These are phyloP conservation scores for Crassisporium funariophilum DNA, from an alignment of 768 basidiomycete genomes.

Conservation along the genomic window DNA sequence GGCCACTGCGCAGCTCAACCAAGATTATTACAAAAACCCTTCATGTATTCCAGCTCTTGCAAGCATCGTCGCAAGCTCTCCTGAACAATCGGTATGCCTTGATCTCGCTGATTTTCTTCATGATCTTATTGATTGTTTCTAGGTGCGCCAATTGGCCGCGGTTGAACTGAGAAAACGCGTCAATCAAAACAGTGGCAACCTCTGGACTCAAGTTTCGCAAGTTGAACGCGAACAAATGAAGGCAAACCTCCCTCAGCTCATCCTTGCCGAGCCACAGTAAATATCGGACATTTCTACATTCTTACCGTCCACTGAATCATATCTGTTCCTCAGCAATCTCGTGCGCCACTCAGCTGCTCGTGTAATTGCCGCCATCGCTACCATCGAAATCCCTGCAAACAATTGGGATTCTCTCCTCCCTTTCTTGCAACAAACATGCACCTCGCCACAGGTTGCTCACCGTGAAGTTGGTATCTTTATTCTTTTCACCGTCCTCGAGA, in stretches of 20 bases:
- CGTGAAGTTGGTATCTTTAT: slow-evolving; percentile 94
- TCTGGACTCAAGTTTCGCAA: slow-evolving; percentile 77
- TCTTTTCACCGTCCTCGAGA: slow-evolving; percentile 89
- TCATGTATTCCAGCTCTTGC: slow-evolving; percentile 90
- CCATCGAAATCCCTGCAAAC: slow-evolving; percentile 77
- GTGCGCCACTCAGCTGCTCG: slow-evolving; percentile 93
- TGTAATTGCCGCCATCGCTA: slow-evolving; percentile 90
- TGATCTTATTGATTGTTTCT: slow-evolving; percentile 10
- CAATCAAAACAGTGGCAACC: slow-evolving; percentile 69
- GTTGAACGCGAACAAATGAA: slow-evolving; percentile 83
- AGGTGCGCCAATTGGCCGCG: slow-evolving; percentile 97
- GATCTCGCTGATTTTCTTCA: slow-evolving; percentile 9
- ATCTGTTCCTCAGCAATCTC: slow-evolving; percentile 58
- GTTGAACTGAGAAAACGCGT: slow-evolving; percentile 97
- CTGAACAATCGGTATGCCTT: slow-evolving; percentile 76
- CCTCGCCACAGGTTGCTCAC: slow-evolving; percentile 65
- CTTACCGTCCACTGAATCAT: slow-evolving; percentile 12
- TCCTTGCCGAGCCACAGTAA: slow-evolving; percentile 78
- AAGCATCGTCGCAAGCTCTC: slow-evolving; percentile 81
- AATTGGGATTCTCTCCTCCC: slow-evolving; percentile 89
- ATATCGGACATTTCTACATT: slow-evolving; percentile 25
- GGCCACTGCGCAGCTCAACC: slow-evolving; percentile 92
- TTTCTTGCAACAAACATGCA: slow-evolving; percentile 79
- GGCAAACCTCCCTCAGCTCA: slow-evolving; percentile 72
- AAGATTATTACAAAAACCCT: slow-evolving; percentile 90